Conservation (phyloP, 495 filamentous ascomycete genomes). For the Elasticomyces elasticus region DNA sequence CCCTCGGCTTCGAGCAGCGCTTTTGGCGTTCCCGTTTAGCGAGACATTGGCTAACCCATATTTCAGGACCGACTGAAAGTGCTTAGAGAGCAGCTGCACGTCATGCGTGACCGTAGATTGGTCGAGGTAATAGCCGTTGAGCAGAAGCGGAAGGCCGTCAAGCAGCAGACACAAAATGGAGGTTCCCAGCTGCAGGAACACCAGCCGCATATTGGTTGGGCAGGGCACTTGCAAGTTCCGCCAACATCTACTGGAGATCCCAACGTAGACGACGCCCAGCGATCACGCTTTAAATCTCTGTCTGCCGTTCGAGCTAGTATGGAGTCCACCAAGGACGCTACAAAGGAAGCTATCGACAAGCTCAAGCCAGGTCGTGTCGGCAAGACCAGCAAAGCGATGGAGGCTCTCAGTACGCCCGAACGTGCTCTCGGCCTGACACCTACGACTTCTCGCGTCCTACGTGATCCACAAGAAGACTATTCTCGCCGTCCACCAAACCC, state of each 20-base stretch:
- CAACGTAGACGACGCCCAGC: neutral
- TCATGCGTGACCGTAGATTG: constrained; percentile 72
- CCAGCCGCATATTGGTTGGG: neutral
- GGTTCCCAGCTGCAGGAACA: neutral
- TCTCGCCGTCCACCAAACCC: constrained; percentile 26
- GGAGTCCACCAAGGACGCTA: neutral
- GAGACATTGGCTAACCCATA: too few relatives aligned
- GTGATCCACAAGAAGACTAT: constrained; percentile 25
- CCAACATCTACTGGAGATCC: too few relatives aligned
- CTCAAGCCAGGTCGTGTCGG: constrained; percentile 37
- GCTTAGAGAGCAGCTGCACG: constrained; percentile 70
- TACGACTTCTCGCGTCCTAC: neutral
- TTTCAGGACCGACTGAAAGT: constrained; percentile 54
- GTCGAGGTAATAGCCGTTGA: constrained; percentile 50
- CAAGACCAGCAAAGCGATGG: constrained; percentile 48
- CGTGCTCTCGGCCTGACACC: constrained; percentile 11
- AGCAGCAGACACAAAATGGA: neutral
- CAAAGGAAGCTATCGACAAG: neutral
- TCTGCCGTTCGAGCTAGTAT: neutral
- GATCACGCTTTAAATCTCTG: neutral
- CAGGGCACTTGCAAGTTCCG: neutral
- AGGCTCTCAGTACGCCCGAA: constrained; percentile 40
- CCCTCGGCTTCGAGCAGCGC: too few relatives aligned
- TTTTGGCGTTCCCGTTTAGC: too few relatives aligned
- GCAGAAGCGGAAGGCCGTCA: constrained; percentile 25